phyloP scores from a whole-genome alignment of 2,329 filamentous ascomycete genomes.

The Didymella glomerata region DNA sequence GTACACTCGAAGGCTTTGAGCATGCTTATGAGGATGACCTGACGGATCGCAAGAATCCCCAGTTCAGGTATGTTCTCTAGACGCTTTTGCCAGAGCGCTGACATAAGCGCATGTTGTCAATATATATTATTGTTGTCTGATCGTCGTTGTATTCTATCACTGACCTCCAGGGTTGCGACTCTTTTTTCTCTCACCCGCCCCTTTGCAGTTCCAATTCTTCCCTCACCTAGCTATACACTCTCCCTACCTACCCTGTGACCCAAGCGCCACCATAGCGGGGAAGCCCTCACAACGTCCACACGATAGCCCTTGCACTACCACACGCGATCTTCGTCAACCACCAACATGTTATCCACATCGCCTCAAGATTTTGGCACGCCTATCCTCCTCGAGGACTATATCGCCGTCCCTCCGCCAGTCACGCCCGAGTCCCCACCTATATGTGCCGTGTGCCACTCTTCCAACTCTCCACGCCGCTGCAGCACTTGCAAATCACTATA shows the following conservation, averaged over 20 bases:
- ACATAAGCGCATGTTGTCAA: neutral
- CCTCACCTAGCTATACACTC: neutral
- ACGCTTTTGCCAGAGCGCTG: neutral
- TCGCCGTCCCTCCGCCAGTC: neutral
- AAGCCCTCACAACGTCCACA: too few species aligned
- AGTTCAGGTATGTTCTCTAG: conserved; percentile 31
- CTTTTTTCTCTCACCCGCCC: neutral
- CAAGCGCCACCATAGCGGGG: neutral
- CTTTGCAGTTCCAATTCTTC: neutral
- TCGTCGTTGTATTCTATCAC: neutral
- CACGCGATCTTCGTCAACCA: neutral
- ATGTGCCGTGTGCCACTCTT: conserved; percentile 20
- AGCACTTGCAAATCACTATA: conserved; percentile 21
- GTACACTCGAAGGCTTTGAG: conserved; percentile 58
- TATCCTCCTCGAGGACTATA: conserved; percentile 22
- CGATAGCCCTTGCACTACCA: too few species aligned
- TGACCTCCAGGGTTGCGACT: neutral
- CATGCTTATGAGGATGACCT: conserved; percentile 63
- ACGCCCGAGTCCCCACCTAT: conserved; percentile 2
- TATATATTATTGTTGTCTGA: neutral
- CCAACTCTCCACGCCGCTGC: conserved; percentile 13
- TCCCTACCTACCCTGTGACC: neutral
- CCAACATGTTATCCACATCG: neutral
- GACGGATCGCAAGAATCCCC: conserved; percentile 51
- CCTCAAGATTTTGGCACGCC: conserved; percentile 23